phyloP scores from a whole-genome alignment of 2,329 filamentous ascomycete genomes.

The Trichoderma sp. region DNA sequence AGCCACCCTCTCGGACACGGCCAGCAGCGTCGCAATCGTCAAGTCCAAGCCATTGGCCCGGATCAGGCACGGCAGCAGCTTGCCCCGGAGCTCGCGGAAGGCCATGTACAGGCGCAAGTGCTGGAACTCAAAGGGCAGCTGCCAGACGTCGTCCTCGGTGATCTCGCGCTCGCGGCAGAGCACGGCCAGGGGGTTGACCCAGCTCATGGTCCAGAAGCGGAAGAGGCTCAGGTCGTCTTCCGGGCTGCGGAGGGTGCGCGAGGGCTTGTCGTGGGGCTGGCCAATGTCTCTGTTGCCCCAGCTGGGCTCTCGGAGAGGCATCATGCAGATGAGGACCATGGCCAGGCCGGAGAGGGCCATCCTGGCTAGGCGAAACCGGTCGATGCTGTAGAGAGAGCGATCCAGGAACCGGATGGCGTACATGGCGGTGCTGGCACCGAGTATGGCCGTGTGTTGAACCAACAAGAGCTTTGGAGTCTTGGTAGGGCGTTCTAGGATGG shows the following conservation, averaged over 20 bases:
- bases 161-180: constrained; percentile 67
- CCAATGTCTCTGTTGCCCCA: constrained; percentile 42
- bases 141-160: constrained; percentile 80
- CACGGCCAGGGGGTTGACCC: constrained; percentile 75
- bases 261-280: constrained; percentile 35
- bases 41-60: constrained; percentile 80
- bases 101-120: constrained; percentile 72
- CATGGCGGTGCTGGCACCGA: constrained; percentile 38
- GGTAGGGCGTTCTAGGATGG: constrained; percentile 43
- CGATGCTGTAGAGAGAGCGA: constrained; percentile 31
- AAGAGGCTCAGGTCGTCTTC: constrained; percentile 80
- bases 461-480: constrained; percentile 48
- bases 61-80: constrained; percentile 69
- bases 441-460: constrained; percentile 43
- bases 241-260: constrained; percentile 60
- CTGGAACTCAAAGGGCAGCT: constrained; percentile 77
- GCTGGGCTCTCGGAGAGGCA: constrained; percentile 44
- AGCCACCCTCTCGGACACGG: constrained; percentile 53
- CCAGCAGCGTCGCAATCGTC: constrained; percentile 65
- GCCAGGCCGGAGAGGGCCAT: constrained; percentile 34
- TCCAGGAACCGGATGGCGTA: constrained; percentile 40
- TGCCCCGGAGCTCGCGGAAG: constrained; percentile 73
- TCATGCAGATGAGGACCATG: constrained; percentile 40
- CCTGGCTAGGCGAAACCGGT: constrained; percentile 35
- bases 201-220: constrained; percentile 83